A percentile compares a stretch with the other conserved stretches of the same genome.
phyloP scores from a whole-genome alignment of 2,329 filamentous ascomycete genomes.

The Pezizomycotina sp. region DNA sequence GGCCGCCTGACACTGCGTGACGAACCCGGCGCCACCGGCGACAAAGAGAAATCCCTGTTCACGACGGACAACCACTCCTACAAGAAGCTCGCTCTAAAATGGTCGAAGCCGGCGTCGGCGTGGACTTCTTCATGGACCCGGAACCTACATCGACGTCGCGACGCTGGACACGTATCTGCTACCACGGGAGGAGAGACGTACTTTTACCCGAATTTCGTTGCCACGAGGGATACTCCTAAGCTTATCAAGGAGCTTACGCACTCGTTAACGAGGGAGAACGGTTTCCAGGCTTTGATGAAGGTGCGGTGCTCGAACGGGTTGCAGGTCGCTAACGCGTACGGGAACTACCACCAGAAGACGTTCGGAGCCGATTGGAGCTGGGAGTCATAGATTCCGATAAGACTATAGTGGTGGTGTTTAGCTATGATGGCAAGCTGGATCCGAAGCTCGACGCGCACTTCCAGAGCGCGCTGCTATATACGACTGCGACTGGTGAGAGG shows the following conservation, averaged over 20 bases:
- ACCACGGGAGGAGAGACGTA: slow-evolving; percentile 89
- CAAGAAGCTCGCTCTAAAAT: slow-evolving; percentile 70
- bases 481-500: slow-evolving; percentile 72
- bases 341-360: slow-evolving; percentile 89
- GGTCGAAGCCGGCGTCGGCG: slow-evolving; percentile 45
- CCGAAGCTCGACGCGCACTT: slow-evolving; percentile 93
- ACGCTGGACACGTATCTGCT: slow-evolving; percentile 63
- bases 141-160: not conserved
- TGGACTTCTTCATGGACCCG: too few species aligned
- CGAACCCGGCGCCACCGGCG: slow-evolving; percentile 71
- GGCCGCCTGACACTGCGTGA: slow-evolving; percentile 73
- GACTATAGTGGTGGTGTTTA: slow-evolving; percentile 77
- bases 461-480: slow-evolving; percentile 88
- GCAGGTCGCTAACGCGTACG: slow-evolving; percentile 84
- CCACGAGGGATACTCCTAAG: slow-evolving; percentile 68
- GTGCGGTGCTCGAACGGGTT: slow-evolving; percentile 93
- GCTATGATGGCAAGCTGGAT: slow-evolving; percentile 94
- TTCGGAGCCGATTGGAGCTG: slow-evolving; percentile 78
- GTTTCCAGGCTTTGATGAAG: slow-evolving; percentile 94
- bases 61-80: slow-evolving; percentile 78
- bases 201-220: slow-evolving; percentile 93
- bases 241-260: slow-evolving; percentile 73
- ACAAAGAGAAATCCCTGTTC: slow-evolving; percentile 82
- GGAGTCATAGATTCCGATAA: slow-evolving; percentile 87
- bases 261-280: slow-evolving; percentile 73